Evolutionary conservation across 1,284 basidiomycete species (phyloP).

Genomic region (Porodaedalea pini): DNA sequence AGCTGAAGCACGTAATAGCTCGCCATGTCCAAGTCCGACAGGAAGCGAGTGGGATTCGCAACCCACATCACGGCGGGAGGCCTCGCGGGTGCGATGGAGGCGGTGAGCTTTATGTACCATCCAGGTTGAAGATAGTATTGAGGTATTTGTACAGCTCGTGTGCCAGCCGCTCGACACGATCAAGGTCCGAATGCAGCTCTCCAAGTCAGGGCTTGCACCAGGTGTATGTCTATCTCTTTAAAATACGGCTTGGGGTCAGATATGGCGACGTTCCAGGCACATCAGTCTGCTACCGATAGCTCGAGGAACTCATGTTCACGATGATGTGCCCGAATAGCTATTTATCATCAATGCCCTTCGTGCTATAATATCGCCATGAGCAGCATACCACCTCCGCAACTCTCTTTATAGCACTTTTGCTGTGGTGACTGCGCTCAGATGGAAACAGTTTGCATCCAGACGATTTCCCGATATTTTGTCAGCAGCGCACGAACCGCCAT

Average conservation of each 20-base stretch:
- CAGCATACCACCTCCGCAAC: too few species aligned
- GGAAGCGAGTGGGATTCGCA: conserved; percentile 77
- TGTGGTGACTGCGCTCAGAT: too few species aligned
- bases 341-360: too few species aligned
- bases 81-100: conserved; percentile 87
- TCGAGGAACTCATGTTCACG: too few species aligned
- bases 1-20: not conserved
- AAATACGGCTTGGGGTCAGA: not conserved
- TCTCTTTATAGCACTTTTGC: too few species aligned
- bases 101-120: conserved; percentile 50
- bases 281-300: too few species aligned
- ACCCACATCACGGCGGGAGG: conserved; percentile 92
- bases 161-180: conserved; percentile 67
- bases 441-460: too few species aligned
- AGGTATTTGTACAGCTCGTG: conserved; percentile 45
- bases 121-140: not conserved
- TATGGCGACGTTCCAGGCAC: not conserved
- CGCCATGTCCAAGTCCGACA: conserved; percentile 60
- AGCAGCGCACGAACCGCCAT: too few species aligned
- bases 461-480: too few species aligned
- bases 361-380: too few species aligned
- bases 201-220: conserved; percentile 61
- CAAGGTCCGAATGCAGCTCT: conserved; percentile 78
- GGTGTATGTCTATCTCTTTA: conserved; percentile 58
- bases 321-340: too few species aligned